Evolutionary conservation across 2,329 filamentous ascomycete species (phyloP), one percentile per base, ranked within the genome.

Genomic region (Penicillium glabrum): DNA sequence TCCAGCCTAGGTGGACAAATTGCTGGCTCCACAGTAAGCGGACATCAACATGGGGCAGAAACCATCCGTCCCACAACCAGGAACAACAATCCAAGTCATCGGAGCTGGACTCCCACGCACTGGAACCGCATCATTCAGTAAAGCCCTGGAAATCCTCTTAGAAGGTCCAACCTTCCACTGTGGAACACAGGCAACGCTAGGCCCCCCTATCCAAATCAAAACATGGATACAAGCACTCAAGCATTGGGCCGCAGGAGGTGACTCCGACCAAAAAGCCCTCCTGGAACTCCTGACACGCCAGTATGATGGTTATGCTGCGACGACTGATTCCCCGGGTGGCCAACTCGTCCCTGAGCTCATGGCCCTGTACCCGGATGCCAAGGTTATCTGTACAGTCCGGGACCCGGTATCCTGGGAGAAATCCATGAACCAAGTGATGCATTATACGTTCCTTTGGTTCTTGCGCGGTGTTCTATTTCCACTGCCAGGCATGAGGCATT

Each of bases 151-250:
- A 57, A 78, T 76, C 54, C 72, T 83, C 3, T 75, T 82, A 6
- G 65, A 79, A 37, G 80, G 78, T 0, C 81, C 81, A 3, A 75
- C 79, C 44, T 77, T 80, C 63, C 81, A 83, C 59, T 78, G 79
- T 49, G 81, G 81, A 24, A 81, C 74, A 0, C 75, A 78, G 57
- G 64, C 56, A 14, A 66, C 60, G 3, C 53, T 56, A 8, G 66
- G 67, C 5, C 56, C 62, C 13, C 60, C 68, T 0, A 23, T 24
- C 1, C 64, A 70, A 19, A 61, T 69, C 27, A 63, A 63, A 51
- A 45, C 49, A 7, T 70, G 66, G 68, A 61, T 63, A 19, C 27
- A 52, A n/a, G 67, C 63, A 24, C 53, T 66, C 1, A 54, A 51
- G n/a, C 50, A 48, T 13, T 64, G 64, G 62, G 48, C 58, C 5